These are phyloP conservation scores for Colletotrichum sp. DNA, from an alignment of 2,329 filamentous ascomycete genomes.

Conservation along the genomic window DNA sequence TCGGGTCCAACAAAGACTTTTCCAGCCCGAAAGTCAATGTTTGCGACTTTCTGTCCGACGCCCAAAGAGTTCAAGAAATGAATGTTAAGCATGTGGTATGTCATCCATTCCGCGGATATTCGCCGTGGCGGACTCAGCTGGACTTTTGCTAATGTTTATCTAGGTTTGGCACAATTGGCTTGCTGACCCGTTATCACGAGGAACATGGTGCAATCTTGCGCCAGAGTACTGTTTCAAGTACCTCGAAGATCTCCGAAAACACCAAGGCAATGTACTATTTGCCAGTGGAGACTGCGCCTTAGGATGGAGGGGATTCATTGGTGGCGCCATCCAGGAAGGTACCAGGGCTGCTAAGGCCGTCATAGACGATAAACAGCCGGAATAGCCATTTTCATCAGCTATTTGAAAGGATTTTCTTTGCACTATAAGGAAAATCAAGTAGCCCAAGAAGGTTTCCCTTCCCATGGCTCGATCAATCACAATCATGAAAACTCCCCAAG, in stretches of 20 bases:
- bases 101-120: not conserved
- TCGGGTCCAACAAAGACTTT: conserved; percentile 24
- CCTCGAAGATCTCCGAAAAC: conserved; percentile 26
- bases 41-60: conserved; percentile 47
- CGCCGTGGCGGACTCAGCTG: not conserved
- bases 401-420: not conserved
- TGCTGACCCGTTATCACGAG: conserved; percentile 26
- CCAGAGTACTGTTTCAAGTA: conserved; percentile 27
- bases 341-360: not conserved
- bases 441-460: not conserved
- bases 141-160: not conserved
- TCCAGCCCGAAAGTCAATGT: conserved; percentile 24
- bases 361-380: not conserved
- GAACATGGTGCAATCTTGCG: conserved; percentile 21
- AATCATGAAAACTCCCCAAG: not conserved
- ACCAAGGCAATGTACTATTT: conserved; percentile 30
- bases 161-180: conserved; percentile 24
- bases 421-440: not conserved
- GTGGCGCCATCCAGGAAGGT: conserved; percentile 32
- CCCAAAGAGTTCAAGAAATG: conserved; percentile 36
- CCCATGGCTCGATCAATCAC: not conserved
- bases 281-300: conserved; percentile 31
- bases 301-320: conserved; percentile 31
- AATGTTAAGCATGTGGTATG: conserved; percentile 15
- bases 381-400: not conserved